Percentiles rank a stretch among this genome's conserved stretches.
Evolutionary conservation across 2,329 filamentous ascomycete species (phyloP).

Genomic region (Fusarium agapanthi): DNA sequence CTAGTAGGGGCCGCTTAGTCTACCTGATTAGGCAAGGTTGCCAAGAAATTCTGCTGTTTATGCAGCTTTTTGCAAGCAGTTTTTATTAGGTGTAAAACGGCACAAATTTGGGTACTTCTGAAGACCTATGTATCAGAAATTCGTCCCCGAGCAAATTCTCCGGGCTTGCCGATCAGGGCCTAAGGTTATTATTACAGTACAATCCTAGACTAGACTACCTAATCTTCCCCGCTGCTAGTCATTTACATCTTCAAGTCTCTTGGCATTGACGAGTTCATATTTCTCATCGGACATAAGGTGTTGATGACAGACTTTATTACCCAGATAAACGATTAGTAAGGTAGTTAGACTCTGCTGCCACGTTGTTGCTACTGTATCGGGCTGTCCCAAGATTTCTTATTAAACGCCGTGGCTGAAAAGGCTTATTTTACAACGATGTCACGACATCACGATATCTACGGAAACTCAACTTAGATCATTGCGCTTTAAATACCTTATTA

Average conservation of each 20-base stretch:
- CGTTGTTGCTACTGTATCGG: neutral
- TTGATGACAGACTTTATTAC: neutral
- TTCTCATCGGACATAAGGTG: neutral
- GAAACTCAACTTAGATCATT: neutral
- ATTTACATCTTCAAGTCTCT: slow-evolving; percentile 10
- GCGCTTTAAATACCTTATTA: neutral
- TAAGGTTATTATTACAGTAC: no score
- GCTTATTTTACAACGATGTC: neutral
- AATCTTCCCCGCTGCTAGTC: slow-evolving; percentile 6
- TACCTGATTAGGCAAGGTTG: no score
- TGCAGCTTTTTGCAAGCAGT: no score
- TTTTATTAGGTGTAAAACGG: no score
- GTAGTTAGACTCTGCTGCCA: neutral
- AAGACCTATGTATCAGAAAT: no score
- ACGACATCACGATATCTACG: neutral
- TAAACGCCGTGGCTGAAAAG: neutral
- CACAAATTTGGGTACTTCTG: no score
- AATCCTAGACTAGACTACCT: neutral
- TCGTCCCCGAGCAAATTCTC: no score
- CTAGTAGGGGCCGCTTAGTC: no score
- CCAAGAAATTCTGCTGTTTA: no score
- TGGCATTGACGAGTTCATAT: slow-evolving; percentile 24
- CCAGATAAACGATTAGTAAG: neutral
- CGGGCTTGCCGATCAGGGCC: no score
- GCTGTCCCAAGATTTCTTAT: neutral